Base-by-base conservation (phyloP, 2,329 filamentous ascomycete genomes). In the Trichophyton mentagrophytes region DNA sequence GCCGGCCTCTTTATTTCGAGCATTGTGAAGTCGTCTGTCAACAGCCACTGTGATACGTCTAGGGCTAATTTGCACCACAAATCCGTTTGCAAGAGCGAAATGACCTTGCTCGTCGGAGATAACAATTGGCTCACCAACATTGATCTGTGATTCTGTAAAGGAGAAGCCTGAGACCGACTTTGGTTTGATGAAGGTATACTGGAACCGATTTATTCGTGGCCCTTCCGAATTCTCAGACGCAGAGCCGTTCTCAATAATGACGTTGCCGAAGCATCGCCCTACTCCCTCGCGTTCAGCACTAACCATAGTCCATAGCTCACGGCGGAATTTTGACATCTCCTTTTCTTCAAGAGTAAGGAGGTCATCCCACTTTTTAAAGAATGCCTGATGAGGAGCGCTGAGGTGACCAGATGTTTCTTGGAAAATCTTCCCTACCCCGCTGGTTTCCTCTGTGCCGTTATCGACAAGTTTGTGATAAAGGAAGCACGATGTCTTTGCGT, bases 281-380 rank as follows among this genome's bases (percentile, higher is more conserved):
- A 92, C 80, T 68, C 87, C 88, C 72, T 99, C 90, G 55, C 93
- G 86, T 71, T 97, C 90, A 0, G 78, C 79, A 70, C 93, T 96
- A 22, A 91, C 77, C 88, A 99, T 95, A 0, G 91, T 96, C 93
- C 93, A 99, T 1, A 99, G 78, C 71, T 99, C 93, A 65, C 90
- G 82, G 64, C 90, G 85, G 64, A 90, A 87, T 68, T 88, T 95
- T 70, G 93, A 87, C 69, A 88, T 85, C 68, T 95, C 90, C 67
- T 87, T 89, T 72, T 99, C 93, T 76, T 99, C 93, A 70, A 93
- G 93, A 0, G 92, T 97, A 42, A 99, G 78, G 13, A 99, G 79
- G 58, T 86, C 82, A 72, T 99, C 93, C 93, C 93, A 99, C 70
- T 93, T 96, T 64, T 88, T 80, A 73, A 99, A 96, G 72, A 97